A percentile compares a stretch with the other conserved stretches of the same genome.
Conservation (phyloP, 1,284 basidiomycete species). For the Singerocomus rubriflavus region DNA sequence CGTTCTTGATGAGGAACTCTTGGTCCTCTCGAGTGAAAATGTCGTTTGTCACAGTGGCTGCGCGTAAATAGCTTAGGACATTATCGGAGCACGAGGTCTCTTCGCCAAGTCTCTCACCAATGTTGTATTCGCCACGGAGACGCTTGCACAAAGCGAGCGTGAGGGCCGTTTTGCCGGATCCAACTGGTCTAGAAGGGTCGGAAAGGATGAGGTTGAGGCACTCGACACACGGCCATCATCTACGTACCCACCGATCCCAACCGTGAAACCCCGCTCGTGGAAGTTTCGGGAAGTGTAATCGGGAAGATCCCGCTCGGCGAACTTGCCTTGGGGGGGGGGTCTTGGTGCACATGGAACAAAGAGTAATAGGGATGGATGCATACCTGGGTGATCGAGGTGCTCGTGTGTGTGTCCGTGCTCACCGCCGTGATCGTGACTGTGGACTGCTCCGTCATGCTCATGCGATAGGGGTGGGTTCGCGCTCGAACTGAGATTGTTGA, state of each 20-base stretch:
- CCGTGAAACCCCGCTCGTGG: slow-evolving; percentile 90
- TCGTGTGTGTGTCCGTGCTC: slow-evolving; percentile 93
- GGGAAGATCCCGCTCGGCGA: slow-evolving; percentile 88
- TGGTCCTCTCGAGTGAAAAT: slow-evolving; percentile 98
- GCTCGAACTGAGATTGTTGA: slow-evolving; percentile 54
- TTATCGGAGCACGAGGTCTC: slow-evolving; percentile 1
- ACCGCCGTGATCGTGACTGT: slow-evolving; percentile 42
- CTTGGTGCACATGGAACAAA: slow-evolving; percentile 5
- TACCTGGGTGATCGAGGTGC: slow-evolving; percentile 83
- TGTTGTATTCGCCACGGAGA: slow-evolving; percentile 83
- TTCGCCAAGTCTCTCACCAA: slow-evolving; percentile 53
- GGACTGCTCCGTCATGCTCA: slow-evolving; percentile 31
- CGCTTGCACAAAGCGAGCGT: slow-evolving; percentile 89
- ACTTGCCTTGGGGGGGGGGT: slow-evolving; percentile 77
- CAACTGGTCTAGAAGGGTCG: slow-evolving; percentile 72
- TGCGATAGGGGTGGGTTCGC: slow-evolving; percentile 37
- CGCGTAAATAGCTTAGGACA: slow-evolving; percentile 15
- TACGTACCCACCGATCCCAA: slow-evolving; percentile 92
- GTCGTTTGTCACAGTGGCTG: slow-evolving; percentile 94
- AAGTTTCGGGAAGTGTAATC: slow-evolving; percentile 86
- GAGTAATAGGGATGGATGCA: slow-evolving; percentile 16
- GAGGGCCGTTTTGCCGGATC: slow-evolving; percentile 96
- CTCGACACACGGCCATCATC: background rate
- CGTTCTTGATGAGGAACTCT: slow-evolving; percentile 93
- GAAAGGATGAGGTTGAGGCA: slow-evolving; percentile 4